Evolutionary conservation across 2,329 filamentous ascomycete species (phyloP).

Genomic region (Alternaria postmessia): DNA sequence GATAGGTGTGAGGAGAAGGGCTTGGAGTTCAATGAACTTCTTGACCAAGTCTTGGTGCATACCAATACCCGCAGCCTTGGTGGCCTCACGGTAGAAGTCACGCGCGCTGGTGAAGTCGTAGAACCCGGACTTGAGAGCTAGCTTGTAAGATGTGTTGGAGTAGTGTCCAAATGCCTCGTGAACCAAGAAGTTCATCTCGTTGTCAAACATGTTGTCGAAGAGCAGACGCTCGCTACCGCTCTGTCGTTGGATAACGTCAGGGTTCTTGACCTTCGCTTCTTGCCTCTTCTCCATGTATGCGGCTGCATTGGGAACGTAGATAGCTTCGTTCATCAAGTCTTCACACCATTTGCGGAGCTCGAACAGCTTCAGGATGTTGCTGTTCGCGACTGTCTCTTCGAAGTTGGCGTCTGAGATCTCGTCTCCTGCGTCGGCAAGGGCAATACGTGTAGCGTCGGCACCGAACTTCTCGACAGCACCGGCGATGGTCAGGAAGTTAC

Average conservation of each 20-base stretch:
- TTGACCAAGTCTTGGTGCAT: conserved; percentile 85
- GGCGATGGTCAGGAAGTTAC: conserved; percentile 92
- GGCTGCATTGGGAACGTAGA: conserved; percentile 54
- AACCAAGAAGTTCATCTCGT: conserved; percentile 89
- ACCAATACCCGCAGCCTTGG: conserved; percentile 76
- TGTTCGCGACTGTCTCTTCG: conserved; percentile 92
- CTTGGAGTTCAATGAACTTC: conserved; percentile 86
- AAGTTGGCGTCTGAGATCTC: conserved; percentile 97
- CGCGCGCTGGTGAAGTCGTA: conserved; percentile 91
- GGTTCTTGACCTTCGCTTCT: conserved; percentile 56
- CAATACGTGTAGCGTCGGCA: conserved; percentile 89
- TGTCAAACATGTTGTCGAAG: conserved; percentile 89
- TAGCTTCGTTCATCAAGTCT: conserved; percentile 74
- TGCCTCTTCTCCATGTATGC: conserved; percentile 54
- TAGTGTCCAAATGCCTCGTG: conserved; percentile 81
- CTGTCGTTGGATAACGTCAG: conserved; percentile 72
- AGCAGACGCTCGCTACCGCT: conserved; percentile 72
- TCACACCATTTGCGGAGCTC: conserved; percentile 91
- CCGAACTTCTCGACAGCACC: conserved; percentile 92
- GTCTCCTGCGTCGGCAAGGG: conserved; percentile 92
- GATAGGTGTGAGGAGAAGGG: conserved; percentile 81
- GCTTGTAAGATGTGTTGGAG: conserved; percentile 57
- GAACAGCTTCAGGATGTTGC: conserved; percentile 84
- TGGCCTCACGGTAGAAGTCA: conserved; percentile 89
- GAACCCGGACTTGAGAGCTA: conserved; percentile 66